Evolutionary conservation across 441 rosid species (phyloP).

Genomic region (Gossypium laxum): DNA sequence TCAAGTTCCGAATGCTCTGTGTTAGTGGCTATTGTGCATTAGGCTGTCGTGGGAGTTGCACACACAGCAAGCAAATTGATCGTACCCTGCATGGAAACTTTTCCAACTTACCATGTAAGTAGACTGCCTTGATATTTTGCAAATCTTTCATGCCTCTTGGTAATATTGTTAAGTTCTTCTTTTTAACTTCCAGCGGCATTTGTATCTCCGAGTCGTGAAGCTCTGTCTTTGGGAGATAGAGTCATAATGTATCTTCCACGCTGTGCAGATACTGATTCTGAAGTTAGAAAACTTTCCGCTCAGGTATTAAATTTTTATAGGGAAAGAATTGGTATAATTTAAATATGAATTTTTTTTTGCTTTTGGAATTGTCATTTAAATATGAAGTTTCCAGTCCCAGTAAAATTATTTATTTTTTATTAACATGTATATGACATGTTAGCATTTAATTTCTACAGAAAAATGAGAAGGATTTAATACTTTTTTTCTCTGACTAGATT

Average conservation of each 20-base stretch:
- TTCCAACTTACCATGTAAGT: constrained; percentile 80
- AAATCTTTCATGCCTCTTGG: constrained; percentile 7
- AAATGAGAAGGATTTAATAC: not conserved
- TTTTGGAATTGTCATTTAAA: constrained; percentile 3
- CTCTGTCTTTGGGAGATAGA: constrained; percentile 89
- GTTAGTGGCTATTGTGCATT: constrained; percentile 79
- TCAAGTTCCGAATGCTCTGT: constrained; percentile 83
- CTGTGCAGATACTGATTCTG: constrained; percentile 89
- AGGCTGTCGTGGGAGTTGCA: constrained; percentile 87
- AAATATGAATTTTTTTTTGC: not conserved
- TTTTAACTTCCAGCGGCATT: constrained; percentile 59
- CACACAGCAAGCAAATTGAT: constrained; percentile 77
- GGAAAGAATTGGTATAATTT: not conserved
- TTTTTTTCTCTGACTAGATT: constrained; percentile 42
- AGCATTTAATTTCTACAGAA: constrained; percentile 3
- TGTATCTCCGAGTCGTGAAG: constrained; percentile 91
- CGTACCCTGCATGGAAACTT: constrained; percentile 58
- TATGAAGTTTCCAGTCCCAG: constrained; percentile 1
- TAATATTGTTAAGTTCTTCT: constrained; percentile 17
- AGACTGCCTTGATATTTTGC: constrained; percentile 12
- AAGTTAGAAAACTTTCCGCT: constrained; percentile 89
- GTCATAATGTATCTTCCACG: constrained; percentile 91
- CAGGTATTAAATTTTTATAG: constrained; percentile 46
- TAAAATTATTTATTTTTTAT: constrained; percentile 4
- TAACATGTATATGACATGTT: not conserved